Percentiles rank a stretch among this genome's conserved stretches.
phyloP scores from a whole-genome alignment of 2,329 filamentous ascomycete species.

The Fusarium sp. region DNA sequence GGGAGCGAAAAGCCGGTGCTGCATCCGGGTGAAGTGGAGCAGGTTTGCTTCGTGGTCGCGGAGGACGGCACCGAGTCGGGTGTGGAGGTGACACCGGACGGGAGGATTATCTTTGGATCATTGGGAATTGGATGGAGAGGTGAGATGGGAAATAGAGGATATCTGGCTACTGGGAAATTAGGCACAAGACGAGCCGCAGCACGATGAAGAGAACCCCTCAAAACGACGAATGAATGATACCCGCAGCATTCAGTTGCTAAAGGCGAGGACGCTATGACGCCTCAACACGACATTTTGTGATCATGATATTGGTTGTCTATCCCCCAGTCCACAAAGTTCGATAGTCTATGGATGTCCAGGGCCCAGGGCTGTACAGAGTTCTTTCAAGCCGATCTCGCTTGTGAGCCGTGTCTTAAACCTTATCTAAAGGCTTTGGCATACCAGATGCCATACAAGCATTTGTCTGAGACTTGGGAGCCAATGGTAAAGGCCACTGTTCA shows the following conservation, averaged over 20 bases:
- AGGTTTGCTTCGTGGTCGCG: conserved; percentile 69
- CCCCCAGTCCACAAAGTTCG: neutral
- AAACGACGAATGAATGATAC: conserved; percentile 18
- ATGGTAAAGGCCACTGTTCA: conserved; percentile 1
- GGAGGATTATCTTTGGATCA: conserved; percentile 77
- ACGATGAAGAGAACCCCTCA: conserved; percentile 37
- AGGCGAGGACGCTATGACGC: neutral
- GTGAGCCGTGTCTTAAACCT: conserved; percentile 3
- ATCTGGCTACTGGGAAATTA: conserved; percentile 86
- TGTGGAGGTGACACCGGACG: conserved; percentile 60
- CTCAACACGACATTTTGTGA: neutral
- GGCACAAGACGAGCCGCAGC: conserved; percentile 56
- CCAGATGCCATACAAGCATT: neutral
- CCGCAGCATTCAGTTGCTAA: neutral
- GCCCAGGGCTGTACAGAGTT: neutral
- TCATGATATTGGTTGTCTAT: neutral
- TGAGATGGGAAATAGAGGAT: conserved; percentile 89
- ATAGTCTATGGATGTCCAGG: neutral
- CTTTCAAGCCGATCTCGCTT: neutral
- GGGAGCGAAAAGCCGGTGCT: conserved; percentile 62
- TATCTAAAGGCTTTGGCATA: neutral
- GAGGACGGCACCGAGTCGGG: conserved; percentile 53
- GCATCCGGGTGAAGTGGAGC: conserved; percentile 71
- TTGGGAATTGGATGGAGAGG: conserved; percentile 89
- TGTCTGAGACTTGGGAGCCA: conserved; percentile 3